Percentiles rank a stretch among this genome's conserved stretches.
phyloP scores from a whole-genome alignment of 441 rosid species.

The Biscutella laevigata region DNA sequence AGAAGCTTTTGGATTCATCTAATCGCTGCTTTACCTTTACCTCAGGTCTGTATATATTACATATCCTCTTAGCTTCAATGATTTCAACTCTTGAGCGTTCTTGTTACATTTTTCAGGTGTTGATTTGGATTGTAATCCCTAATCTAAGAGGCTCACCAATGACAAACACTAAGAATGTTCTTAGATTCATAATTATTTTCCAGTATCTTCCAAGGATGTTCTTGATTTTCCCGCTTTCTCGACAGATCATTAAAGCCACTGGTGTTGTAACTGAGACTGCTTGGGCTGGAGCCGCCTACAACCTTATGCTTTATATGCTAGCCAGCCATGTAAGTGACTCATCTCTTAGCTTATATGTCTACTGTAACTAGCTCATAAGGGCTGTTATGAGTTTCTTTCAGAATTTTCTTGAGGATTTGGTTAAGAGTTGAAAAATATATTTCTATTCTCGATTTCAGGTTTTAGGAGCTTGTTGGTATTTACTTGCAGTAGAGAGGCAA shows the following conservation, averaged over 20 bases:
- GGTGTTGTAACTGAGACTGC: constrained; percentile 79
- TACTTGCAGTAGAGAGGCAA: constrained; percentile 68
- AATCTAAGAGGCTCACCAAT: constrained; percentile 56
- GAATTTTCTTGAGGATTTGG: not conserved
- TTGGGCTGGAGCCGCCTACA: constrained; percentile 90
- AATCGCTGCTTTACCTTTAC: constrained; percentile 75
- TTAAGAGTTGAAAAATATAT: too few species aligned
- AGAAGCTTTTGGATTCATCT: constrained; percentile 66
- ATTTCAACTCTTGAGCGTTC: not conserved
- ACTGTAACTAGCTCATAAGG: not conserved
- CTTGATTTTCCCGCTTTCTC: constrained; percentile 64
- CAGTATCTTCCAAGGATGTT: constrained; percentile 67
- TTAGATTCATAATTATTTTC: constrained; percentile 67
- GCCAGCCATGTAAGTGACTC: constrained; percentile 77
- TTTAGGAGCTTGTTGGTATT: constrained; percentile 92
- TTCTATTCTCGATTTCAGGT: too few species aligned
- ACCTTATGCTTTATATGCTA: constrained; percentile 73
- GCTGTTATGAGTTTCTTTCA: not conserved
- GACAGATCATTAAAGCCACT: constrained; percentile 59
- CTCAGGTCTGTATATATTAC: constrained; percentile 45
- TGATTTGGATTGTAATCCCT: constrained; percentile 74
- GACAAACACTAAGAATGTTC: constrained; percentile 66
- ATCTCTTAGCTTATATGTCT: not conserved
- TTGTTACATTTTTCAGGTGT: constrained; percentile 37
- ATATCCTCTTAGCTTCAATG: not conserved